A percentile compares a stretch with the other conserved stretches of the same genome.
Conservation (phyloP, 805 yeast species). For the Cephaloascus fragrans region DNA sequence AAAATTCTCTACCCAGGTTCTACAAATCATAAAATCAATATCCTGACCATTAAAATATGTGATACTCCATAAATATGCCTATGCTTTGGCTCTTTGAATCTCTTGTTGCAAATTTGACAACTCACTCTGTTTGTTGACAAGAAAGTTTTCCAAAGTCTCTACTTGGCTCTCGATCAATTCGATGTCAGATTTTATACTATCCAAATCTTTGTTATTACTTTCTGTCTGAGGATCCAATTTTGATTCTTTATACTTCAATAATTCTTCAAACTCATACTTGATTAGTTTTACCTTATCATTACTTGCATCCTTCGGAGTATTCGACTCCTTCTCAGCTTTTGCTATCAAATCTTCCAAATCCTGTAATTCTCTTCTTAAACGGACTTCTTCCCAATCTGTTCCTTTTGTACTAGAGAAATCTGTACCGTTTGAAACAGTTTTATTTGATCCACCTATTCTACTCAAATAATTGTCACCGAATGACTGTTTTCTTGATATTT, state of each 20-base stretch:
- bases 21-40: too few species aligned
- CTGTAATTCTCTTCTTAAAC: constrained; percentile 68
- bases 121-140: constrained; percentile 51
- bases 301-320: constrained; percentile 13
- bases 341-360: constrained; percentile 61
- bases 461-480: constrained; percentile 48
- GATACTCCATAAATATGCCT: too few species aligned
- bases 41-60: too few species aligned
- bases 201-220: constrained; percentile 23
- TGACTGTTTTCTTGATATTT: constrained; percentile 15
- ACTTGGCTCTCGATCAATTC: constrained; percentile 74
- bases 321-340: constrained; percentile 42
- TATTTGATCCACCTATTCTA: constrained; percentile 43
- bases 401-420: constrained; percentile 65
- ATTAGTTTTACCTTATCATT: constrained; percentile 15
- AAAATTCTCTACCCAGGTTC: too few species aligned
- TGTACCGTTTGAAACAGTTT: constrained; percentile 38
- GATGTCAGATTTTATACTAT: constrained; percentile 50
- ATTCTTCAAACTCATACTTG: constrained; percentile 67
- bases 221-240: constrained; percentile 26
- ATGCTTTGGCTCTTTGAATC: constrained; percentile 15
- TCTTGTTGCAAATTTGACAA: constrained; percentile 38
- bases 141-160: constrained; percentile 57
- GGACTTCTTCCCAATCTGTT: constrained; percentile 91
- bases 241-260: constrained; percentile 67